These are phyloP conservation scores for Colletotrichum melonis DNA, from an alignment of 2,329 filamentous ascomycete genomes.

Conservation along the genomic window DNA sequence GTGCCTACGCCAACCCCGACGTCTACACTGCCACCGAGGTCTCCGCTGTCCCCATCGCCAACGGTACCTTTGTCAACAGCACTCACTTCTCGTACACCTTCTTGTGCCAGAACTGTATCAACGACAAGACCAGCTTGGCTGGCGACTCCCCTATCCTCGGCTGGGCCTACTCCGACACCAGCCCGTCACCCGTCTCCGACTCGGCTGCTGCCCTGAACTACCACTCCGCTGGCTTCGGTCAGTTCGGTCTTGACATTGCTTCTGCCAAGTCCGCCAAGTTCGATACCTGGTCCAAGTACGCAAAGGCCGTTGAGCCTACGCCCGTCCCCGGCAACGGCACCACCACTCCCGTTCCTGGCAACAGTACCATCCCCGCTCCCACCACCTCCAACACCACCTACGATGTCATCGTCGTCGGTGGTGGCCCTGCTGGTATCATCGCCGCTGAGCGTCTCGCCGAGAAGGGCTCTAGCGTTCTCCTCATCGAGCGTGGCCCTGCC, in stretches of 20 bases:
- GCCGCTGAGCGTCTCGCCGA: conserved; percentile 49
- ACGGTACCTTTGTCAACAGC: conserved; percentile 62
- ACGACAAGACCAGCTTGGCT: conserved; percentile 46
- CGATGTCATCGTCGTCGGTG: conserved; percentile 53
- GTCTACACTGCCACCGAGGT: conserved; percentile 54
- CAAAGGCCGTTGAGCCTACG: conserved; percentile 9
- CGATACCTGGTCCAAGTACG: conserved; percentile 29
- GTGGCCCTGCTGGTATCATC: conserved; percentile 49
- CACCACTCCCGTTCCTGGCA: conserved; percentile 36
- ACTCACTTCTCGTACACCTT: conserved; percentile 66
- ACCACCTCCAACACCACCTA: conserved; percentile 47
- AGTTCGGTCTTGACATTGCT: conserved; percentile 46
- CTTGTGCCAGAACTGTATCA: conserved; percentile 59
- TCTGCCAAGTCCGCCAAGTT: conserved; percentile 47
- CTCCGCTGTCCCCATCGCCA: conserved; percentile 56
- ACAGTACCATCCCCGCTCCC: conserved; percentile 39
- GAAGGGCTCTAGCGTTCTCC: conserved; percentile 48
- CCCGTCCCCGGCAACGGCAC: conserved; percentile 26
- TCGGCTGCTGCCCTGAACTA: conserved; percentile 48
- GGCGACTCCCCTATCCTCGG: conserved; percentile 46
- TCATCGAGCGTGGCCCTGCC: conserved; percentile 51
- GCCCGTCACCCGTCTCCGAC: conserved; percentile 45
- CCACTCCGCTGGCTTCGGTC: conserved; percentile 53
- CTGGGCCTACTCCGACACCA: conserved; percentile 51
- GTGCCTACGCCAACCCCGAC: conserved; percentile 58